Percentiles rank a stretch among this genome's conserved stretches.
These are phyloP conservation scores for Sclerospora graminicola DNA, from an alignment of 352 stramenopile species.

Conservation along the genomic window DNA sequence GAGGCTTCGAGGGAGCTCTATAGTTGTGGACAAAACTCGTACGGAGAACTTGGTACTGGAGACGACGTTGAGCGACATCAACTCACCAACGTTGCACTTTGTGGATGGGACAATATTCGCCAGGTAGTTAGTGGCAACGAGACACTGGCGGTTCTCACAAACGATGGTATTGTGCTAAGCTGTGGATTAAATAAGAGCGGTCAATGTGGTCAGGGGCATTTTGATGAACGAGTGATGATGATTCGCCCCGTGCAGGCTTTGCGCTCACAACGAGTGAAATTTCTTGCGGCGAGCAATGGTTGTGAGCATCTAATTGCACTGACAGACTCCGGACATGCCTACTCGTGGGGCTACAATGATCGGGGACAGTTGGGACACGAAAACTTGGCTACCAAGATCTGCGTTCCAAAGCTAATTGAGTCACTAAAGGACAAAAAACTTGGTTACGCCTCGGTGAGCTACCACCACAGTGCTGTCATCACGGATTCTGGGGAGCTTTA, in stretches of 20 bases:
- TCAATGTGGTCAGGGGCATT: conserved; percentile 81
- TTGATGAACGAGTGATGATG: conserved; percentile 82
- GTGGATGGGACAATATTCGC: conserved; percentile 75
- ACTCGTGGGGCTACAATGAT: conserved; percentile 86
- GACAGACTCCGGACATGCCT: conserved; percentile 67
- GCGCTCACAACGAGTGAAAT: conserved; percentile 67
- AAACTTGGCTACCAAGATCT: conserved; percentile 77
- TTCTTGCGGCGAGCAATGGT: conserved; percentile 79
- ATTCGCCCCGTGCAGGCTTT: conserved; percentile 67
- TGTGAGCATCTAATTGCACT: conserved; percentile 84
- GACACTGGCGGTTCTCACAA: conserved; percentile 71
- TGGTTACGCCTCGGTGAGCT: conserved; percentile 69
- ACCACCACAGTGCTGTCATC: conserved; percentile 77
- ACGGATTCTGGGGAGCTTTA: conserved; percentile 69
- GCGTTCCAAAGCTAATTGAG: conserved; percentile 78
- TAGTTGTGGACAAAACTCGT: conserved; percentile 83
- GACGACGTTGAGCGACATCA: conserved; percentile 79
- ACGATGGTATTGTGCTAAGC: conserved; percentile 68
- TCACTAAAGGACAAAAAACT: conserved; percentile 78
- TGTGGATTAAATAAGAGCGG: conserved; percentile 85
- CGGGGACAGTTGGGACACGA: conserved; percentile 79
- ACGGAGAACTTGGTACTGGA: conserved; percentile 77
- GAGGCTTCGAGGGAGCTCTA: conserved; percentile 81
- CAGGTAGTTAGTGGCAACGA: conserved; percentile 82
- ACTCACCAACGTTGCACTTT: conserved; percentile 65